phyloP scores from a whole-genome alignment of 495 filamentous ascomycete genomes.

The Lineolata rhizophorae region DNA sequence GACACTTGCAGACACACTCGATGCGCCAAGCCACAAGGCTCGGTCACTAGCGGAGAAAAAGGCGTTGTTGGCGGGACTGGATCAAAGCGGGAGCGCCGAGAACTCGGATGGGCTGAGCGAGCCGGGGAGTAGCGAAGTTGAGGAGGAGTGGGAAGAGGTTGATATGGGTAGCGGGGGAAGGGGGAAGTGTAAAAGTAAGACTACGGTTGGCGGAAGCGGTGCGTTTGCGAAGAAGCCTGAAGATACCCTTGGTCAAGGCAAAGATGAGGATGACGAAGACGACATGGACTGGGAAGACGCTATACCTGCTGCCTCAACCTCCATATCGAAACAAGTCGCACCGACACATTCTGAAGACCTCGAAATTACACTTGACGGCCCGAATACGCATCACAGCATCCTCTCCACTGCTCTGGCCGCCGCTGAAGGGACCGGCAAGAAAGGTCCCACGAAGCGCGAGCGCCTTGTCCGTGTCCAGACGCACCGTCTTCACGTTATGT shows the following conservation, averaged over 20 bases:
- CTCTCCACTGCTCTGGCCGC: slow-evolving; percentile 20
- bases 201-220: too few relatives aligned
- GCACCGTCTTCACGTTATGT: slow-evolving; percentile 78
- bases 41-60: too few relatives aligned
- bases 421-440: slow-evolving; percentile 39
- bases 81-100: too few relatives aligned
- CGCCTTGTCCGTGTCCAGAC: slow-evolving; percentile 52
- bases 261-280: slow-evolving; percentile 34
- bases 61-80: too few relatives aligned
- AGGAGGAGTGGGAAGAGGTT: slow-evolving; percentile 6
- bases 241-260: too few relatives aligned
- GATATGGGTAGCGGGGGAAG: too few relatives aligned
- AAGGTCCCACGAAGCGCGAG: slow-evolving; percentile 69
- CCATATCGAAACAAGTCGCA: not conserved
- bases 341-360: slow-evolving; percentile 30
- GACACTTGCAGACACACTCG: too few relatives aligned
- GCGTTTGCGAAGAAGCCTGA: too few relatives aligned
- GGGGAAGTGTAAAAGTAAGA: too few relatives aligned
- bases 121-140: too few relatives aligned
- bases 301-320: slow-evolving; percentile 22
- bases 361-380: slow-evolving; percentile 47
- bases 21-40: too few relatives aligned
- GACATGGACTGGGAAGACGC: slow-evolving; percentile 84
- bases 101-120: not conserved
- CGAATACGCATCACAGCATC: slow-evolving; percentile 5